A percentile compares a stretch with the other conserved stretches of the same genome.
phyloP scores from a whole-genome alignment of 1,139 yeast genomes.

The Candida dubliniensis region DNA sequence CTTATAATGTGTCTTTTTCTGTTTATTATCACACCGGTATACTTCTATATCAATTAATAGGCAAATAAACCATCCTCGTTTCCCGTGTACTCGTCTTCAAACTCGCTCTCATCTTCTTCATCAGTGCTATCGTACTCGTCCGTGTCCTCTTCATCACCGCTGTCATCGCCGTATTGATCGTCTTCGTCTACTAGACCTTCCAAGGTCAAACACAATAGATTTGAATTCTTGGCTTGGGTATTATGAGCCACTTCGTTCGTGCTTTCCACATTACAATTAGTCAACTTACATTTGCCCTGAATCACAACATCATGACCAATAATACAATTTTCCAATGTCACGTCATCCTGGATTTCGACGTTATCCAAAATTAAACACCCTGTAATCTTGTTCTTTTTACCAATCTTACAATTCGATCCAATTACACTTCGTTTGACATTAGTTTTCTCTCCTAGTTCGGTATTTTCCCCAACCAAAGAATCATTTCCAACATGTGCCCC shows the following conservation, averaged over 20 bases:
- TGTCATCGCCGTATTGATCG: conserved; percentile 36
- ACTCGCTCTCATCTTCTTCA: conserved; percentile 36
- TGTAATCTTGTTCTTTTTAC: conserved; percentile 82
- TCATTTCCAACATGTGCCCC: conserved; percentile 86
- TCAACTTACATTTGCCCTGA: conserved; percentile 58
- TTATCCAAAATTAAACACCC: conserved; percentile 80
- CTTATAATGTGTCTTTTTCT: too few relatives aligned
- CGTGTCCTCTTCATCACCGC: conserved; percentile 39
- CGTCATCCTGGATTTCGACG: conserved; percentile 77
- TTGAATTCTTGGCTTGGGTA: conserved; percentile 79
- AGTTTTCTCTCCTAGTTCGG: conserved; percentile 71
- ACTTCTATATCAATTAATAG: conserved; percentile 19
- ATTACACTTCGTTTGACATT: conserved; percentile 81
- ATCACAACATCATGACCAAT: conserved; percentile 70
- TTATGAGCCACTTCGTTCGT: conserved; percentile 62
- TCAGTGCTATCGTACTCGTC: conserved; percentile 35
- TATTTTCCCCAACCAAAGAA: conserved; percentile 65
- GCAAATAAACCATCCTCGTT: conserved; percentile 50
- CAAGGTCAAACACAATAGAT: conserved; percentile 63
- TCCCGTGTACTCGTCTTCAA: conserved; percentile 46
- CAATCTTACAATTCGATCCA: conserved; percentile 75
- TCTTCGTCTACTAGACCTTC: conserved; percentile 47
- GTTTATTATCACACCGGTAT: too few relatives aligned
- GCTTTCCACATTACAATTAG: conserved; percentile 84
- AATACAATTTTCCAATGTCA: conserved; percentile 84